phyloP scores from a whole-genome alignment of 163 green algal genomes.

The Trebouxia gelatinosa region DNA sequence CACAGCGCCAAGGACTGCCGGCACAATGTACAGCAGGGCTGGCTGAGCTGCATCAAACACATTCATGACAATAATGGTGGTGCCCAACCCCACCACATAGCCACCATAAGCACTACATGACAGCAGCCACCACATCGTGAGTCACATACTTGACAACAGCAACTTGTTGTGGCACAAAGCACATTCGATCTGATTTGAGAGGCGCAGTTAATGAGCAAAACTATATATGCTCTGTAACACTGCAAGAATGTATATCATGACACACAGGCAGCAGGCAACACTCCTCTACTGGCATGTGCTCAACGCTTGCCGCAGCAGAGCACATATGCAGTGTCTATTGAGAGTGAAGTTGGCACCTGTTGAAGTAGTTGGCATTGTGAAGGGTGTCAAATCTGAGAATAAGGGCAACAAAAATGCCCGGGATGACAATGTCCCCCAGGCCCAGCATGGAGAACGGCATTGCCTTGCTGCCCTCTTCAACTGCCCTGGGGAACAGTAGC shows the following conservation, averaged over 20 bases:
- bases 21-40: conserved; percentile 98
- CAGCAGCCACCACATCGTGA: too few relatives aligned
- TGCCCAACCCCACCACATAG: conserved; percentile 81
- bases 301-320: too few relatives aligned
- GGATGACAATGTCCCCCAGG: conserved; percentile 97
- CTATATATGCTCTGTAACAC: too few relatives aligned
- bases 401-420: conserved; percentile 92
- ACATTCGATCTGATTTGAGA: too few relatives aligned
- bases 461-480: conserved; percentile 35
- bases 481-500: conserved; percentile 81
- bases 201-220: too few relatives aligned
- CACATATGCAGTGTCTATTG: too few relatives aligned
- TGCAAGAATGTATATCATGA: too few relatives aligned
- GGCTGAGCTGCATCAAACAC: conserved; percentile 94
- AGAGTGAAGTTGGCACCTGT: too few relatives aligned
- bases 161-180: too few relatives aligned
- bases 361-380: conserved; percentile 43
- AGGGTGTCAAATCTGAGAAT: conserved; percentile 86
- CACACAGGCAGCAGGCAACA: too few relatives aligned
- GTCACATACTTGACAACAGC: too few relatives aligned
- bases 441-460: conserved; percentile 93
- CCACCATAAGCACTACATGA: conserved; percentile 70
- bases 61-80: conserved; percentile 97
- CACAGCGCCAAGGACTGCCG: conserved; percentile 67
- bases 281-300: too few relatives aligned